These are phyloP conservation scores for Aspergillus biplanus DNA, from an alignment of 495 filamentous ascomycete genomes.

Conservation along the genomic window DNA sequence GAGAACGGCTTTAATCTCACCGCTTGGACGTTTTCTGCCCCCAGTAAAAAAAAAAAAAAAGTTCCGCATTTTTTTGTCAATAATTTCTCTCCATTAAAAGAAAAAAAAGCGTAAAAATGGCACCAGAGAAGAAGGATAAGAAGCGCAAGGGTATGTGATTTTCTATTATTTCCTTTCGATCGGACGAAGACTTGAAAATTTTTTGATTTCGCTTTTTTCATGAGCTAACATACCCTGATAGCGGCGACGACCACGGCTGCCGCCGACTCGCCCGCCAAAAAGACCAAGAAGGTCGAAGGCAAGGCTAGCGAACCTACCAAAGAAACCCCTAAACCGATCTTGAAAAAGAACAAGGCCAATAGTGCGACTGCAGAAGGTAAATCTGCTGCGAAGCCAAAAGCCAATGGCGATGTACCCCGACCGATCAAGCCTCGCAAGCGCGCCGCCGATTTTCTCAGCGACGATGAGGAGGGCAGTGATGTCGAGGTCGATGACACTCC, in stretches of 20 bases:
- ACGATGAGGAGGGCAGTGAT: constrained; percentile 41
- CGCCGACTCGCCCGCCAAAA: constrained; percentile 60
- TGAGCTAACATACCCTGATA: constrained; percentile 30
- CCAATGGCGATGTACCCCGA: constrained; percentile 41
- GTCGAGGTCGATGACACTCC: constrained; percentile 28
- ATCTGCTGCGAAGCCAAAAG: constrained; percentile 32
- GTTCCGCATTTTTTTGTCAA: constrained; percentile 24
- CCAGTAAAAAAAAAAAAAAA: constrained; percentile 39
- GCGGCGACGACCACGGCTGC: constrained; percentile 40
- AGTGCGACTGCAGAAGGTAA: constrained; percentile 28
- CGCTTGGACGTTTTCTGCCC: constrained; percentile 33
- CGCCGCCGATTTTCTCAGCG: constrained; percentile 55
- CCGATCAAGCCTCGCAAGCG: constrained; percentile 57
- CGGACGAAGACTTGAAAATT: neutral
- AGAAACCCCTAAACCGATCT: constrained; percentile 40
- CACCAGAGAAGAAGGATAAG: constrained; percentile 67
- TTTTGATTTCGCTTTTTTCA: constrained; percentile 11
- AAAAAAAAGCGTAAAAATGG: constrained; percentile 56
- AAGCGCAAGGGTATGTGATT: constrained; percentile 70
- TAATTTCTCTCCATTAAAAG: constrained; percentile 16
- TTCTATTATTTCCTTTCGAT: neutral
- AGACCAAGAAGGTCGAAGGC: constrained; percentile 56
- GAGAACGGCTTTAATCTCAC: constrained; percentile 32
- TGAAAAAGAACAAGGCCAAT: constrained; percentile 42
- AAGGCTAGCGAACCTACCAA: constrained; percentile 39